Base-by-base conservation (phyloP, 192 early-diverging fungal species). In the Dissophora globulifera region DNA sequence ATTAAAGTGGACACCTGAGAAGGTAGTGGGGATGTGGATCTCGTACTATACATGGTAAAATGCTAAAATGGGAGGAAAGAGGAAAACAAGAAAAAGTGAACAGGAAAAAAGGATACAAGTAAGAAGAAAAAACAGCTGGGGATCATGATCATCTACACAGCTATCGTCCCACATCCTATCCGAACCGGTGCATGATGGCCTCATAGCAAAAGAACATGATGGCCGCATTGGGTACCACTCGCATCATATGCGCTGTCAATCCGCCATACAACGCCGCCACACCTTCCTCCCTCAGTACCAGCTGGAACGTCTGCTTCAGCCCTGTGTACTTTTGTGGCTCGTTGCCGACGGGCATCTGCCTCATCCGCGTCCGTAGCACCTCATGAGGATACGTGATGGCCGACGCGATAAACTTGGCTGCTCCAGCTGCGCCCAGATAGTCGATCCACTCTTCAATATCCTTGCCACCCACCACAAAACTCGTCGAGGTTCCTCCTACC, bases 371-470 rank as follows among this genome's bases (percentile, higher is more conserved):
- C n/a, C 95, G 82, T 47, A 96, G 74, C 0, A 96, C 97, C 79
- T 99, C 97, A 62, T 99, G 97, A 30, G 97, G 97, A 69, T 99
- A 99, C 1, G 96, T 93, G 25, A 92, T 69, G 20, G 92, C 82
- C 13, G 95, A 93, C 0, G 97, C 96, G 33, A 93, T 62, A 30
- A 98, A 83, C 56, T 99, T 99, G 33, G 97, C 91, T 22, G 82
- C 40, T 10, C 92, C 94, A 6, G 97, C 96, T 4, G 92, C 87
- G 6, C 86, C 87, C 67, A 97, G 85, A 38, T 92, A 94, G 49
- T 94, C 93, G 31, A 89, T 63, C 95, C 94, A 95, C n/a, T 87
- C 84, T 40, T 74, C 51, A 11, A 70, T 52, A n/a, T 83, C 82
- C 82, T 83, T 82, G 38, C 66, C 71, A 17, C 76, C 76, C 5